Percentiles rank a stretch among this genome's conserved stretches.
Conservation (phyloP, 2,329 filamentous ascomycete genomes). For the Macrophomina tecta region DNA sequence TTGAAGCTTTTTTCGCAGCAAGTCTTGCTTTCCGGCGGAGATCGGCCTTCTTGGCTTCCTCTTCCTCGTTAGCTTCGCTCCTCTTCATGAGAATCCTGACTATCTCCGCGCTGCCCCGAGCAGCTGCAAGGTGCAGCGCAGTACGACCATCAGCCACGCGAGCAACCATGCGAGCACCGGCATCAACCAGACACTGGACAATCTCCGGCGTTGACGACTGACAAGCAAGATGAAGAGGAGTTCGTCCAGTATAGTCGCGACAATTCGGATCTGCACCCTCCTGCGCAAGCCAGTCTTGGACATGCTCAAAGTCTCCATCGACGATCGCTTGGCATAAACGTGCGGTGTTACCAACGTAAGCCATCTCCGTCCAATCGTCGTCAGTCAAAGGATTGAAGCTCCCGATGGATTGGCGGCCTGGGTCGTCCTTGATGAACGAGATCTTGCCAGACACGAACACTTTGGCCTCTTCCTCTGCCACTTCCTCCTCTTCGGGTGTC, state of each 20-base stretch:
- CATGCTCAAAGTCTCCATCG: constrained; percentile 71
- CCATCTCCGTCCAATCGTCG: constrained; percentile 90
- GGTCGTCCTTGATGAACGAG: constrained; percentile 78
- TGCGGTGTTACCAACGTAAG: constrained; percentile 81
- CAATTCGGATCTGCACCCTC: constrained; percentile 73
- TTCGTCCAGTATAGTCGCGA: constrained; percentile 78
- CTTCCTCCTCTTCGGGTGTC: constrained; percentile 73
- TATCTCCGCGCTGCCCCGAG: constrained; percentile 71
- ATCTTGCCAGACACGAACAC: constrained; percentile 77
- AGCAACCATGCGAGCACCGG: constrained; percentile 74
- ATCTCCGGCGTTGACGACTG: constrained; percentile 72
- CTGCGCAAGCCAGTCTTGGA: constrained; percentile 71
- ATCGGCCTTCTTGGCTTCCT: constrained; percentile 65
- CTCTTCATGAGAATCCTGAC: constrained; percentile 74
- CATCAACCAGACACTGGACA: constrained; percentile 72
- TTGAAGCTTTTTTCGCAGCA: constrained; percentile 25
- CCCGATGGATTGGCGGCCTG: constrained; percentile 75
- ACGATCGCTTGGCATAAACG: constrained; percentile 82
- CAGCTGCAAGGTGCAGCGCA: constrained; percentile 80
- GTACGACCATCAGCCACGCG: constrained; percentile 81
- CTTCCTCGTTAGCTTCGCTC: constrained; percentile 75
- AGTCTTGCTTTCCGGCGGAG: constrained; percentile 48
- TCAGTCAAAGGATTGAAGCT: constrained; percentile 82
- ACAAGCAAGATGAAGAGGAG: constrained; percentile 78
- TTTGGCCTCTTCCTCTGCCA: constrained; percentile 74